Percentiles rank a stretch among this genome's conserved stretches.
phyloP scores from a whole-genome alignment of 169 alveolate genomes.

The Ichthyophthirius multifiliis region DNA sequence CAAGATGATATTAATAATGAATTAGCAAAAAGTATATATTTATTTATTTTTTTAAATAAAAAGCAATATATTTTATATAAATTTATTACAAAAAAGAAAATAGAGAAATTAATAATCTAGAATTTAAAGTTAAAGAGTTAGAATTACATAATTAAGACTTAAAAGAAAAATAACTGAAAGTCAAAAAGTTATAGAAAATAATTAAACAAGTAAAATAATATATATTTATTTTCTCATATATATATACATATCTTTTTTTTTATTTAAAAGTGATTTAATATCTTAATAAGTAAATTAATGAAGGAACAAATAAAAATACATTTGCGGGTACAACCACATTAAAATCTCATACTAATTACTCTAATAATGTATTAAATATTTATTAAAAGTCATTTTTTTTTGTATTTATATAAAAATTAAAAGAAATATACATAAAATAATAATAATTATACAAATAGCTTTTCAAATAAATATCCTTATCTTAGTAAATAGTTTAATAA shows the following conservation, averaged over 20 bases:
- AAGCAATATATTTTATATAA: not conserved
- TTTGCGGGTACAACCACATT: not conserved
- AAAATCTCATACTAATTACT: not conserved
- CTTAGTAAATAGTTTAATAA: not conserved
- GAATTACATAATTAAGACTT: not conserved
- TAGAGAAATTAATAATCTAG: not conserved
- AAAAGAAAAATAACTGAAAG: not conserved
- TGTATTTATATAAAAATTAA: not conserved
- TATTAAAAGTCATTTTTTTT: not conserved
- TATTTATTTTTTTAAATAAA: not conserved
- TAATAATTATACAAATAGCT: not conserved
- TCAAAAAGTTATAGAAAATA: not conserved
- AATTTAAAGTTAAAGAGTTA: not conserved
- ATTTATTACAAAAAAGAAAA: not conserved
- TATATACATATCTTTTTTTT: not conserved
- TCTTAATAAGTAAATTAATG: not conserved
- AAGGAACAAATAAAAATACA: not conserved
- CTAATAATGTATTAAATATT: not conserved
- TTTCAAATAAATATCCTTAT: not conserved
- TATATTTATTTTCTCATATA: not conserved
- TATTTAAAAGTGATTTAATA: not conserved
- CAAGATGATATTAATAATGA: not conserved
- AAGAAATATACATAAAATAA: not conserved
- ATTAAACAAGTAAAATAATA: not conserved
- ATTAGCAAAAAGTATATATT: not conserved